Evolutionary conservation across 2,329 filamentous ascomycete species (phyloP), one percentile per base, ranked within the genome.

Genomic region (Amauroascus verrucosus): DNA sequence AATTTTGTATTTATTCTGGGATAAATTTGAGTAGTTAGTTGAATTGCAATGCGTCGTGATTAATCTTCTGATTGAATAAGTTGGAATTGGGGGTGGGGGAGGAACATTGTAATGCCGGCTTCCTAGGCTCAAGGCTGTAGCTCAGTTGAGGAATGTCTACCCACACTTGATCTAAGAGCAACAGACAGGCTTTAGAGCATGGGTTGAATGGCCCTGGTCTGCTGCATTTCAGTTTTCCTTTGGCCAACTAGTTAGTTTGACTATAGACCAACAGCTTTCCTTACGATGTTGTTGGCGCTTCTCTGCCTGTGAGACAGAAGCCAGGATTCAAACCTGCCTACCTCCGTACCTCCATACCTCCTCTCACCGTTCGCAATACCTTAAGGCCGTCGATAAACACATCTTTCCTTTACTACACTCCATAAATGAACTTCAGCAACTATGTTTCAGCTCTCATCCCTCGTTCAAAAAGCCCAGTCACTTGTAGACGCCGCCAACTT

Each of bases 381-480:
- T 35, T 35, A 3, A 11, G 30, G 14, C 13, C 24, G 22, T 7
- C 24, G 22, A 16, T 8, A 30, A 22, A 7, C 3, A 16, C 24
- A 2, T 22, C 14, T 41, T 38, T 24, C 26, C 16, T n/a, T 48
- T 30, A 11, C 48, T 51, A 26, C 33, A 43, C 45, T 11, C 9
- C 9, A 24, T 55, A 47, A 46, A 41, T 28, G 30, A 35, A 18
- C 14, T 16, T 35, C 24, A 43, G 38, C 35, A 48, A 43, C 50
- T 54, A 82, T 82, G 80, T 80, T 82, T 67, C 77, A 79, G 69
- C 75, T 85, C 69, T 78, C 86, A 63, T 91, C 81, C 71, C 84
- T 97, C 70, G 89, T 96, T 65, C 89, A 95, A 72, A 95, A 91
- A 79, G 90, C 90, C 61, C 89, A 95, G 77, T 88, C 90, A 72